phyloP scores from a whole-genome alignment of 768 basidiomycete genomes.

The Phylloporus sp. region DNA sequence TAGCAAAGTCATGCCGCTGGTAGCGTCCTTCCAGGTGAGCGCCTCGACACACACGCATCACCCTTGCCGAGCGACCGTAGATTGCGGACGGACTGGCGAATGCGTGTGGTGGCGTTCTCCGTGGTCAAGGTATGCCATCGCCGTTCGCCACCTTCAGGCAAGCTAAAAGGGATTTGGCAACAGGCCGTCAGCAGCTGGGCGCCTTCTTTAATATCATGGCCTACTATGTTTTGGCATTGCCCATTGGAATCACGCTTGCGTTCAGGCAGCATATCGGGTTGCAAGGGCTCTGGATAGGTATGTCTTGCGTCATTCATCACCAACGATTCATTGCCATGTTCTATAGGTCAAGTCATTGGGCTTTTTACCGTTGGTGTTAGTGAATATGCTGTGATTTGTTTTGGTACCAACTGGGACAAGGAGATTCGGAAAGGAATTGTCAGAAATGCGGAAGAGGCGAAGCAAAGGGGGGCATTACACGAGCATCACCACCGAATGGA shows the following conservation, averaged over 20 bases:
- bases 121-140: conserved; percentile 37
- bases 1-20: conserved; percentile 47
- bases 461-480: conserved; percentile 23
- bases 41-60: not conserved
- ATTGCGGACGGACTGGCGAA: conserved; percentile 51
- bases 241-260: conserved; percentile 49
- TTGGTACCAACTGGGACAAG: conserved; percentile 47
- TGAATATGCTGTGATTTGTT: conserved; percentile 61
- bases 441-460: conserved; percentile 34
- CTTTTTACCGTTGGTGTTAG: conserved; percentile 67
- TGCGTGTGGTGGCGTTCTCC: conserved; percentile 47
- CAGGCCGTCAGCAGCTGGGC: conserved; percentile 63
- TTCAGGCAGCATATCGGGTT: conserved; percentile 44
- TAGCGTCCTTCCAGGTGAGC: conserved; percentile 51
- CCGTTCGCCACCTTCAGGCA: no score
- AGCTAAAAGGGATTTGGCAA: conserved; percentile 4
- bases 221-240: conserved; percentile 53
- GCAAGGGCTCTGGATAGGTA: conserved; percentile 51
- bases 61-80: conserved; percentile 19
- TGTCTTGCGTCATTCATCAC: not conserved
- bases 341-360: conserved; percentile 65
- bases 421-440: conserved; percentile 40
- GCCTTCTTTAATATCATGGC: conserved; percentile 71
- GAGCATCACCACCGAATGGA: conserved; percentile 17
- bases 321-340: conserved; percentile 8